phyloP scores from a whole-genome alignment of 1,139 yeast genomes.

The Hemisphaericaspora subhashii region DNA sequence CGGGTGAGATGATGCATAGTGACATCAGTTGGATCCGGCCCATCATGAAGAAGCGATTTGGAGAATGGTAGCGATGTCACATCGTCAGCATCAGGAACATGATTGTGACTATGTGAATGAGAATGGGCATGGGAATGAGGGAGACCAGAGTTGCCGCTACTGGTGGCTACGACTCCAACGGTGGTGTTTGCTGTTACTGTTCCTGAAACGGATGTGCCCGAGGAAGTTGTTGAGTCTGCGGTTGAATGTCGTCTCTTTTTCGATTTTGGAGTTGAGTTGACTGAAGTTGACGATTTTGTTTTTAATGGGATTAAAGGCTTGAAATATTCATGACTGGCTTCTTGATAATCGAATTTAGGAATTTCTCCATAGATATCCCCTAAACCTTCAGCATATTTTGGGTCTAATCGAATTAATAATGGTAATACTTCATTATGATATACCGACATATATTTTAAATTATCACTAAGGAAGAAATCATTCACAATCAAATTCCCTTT shows the following conservation, averaged over 20 bases:
- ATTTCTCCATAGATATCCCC: constrained; percentile 31
- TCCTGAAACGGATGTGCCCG: constrained; percentile 4
- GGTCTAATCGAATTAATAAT: constrained; percentile 30
- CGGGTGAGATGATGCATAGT: neutral
- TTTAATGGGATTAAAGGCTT: constrained; percentile 29
- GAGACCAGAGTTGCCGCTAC: too few relatives aligned
- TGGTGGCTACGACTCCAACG: neutral
- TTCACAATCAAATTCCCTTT: constrained; percentile 38
- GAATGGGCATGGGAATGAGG: neutral
- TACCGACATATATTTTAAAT: constrained; percentile 36
- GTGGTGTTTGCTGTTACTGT: neutral
- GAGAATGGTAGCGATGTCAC: neutral
- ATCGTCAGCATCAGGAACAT: constrained; percentile 1
- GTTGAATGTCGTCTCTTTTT: constrained; percentile 16
- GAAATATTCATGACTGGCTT: constrained; percentile 30
- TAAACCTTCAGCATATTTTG: constrained; percentile 31
- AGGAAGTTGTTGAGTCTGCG: constrained; percentile 3
- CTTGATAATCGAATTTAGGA: constrained; percentile 37
- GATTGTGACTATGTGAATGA: neutral
- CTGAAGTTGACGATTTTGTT: constrained; percentile 6
- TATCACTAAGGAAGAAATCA: constrained; percentile 40
- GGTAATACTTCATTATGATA: constrained; percentile 43
- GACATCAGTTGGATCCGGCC: constrained; percentile 2
- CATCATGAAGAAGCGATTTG: constrained; percentile 2
- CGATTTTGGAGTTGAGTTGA: constrained; percentile 6